Conservation (phyloP, 176 grass and related monocot species). For the Hordeum vulgare region DNA sequence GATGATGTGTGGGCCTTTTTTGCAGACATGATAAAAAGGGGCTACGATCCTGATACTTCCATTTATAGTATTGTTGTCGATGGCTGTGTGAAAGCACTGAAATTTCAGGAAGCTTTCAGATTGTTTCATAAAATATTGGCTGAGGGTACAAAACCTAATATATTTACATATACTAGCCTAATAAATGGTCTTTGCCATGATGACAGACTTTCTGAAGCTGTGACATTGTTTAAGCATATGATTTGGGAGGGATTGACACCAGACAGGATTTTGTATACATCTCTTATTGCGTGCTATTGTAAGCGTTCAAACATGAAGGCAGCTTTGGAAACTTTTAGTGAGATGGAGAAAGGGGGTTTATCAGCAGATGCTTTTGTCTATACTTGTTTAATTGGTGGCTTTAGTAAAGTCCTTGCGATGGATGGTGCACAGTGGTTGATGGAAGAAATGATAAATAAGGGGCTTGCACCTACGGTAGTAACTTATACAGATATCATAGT, state of each 20-base stretch:
- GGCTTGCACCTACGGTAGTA: conserved; percentile 43
- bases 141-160: conserved; percentile 40
- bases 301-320: conserved; percentile 50
- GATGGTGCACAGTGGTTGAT: conserved; percentile 37
- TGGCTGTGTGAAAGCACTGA: conserved; percentile 56
- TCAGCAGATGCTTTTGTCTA: conserved; percentile 58
- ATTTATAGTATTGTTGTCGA: conserved; percentile 63
- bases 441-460: conserved; percentile 49
- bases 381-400: conserved; percentile 63
- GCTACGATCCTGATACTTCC: conserved; percentile 43
- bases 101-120: conserved; percentile 43
- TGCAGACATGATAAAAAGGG: conserved; percentile 72
- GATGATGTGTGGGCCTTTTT: conserved; percentile 41
- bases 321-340: conserved; percentile 34
- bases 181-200: conserved; percentile 50
- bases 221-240: conserved; percentile 43
- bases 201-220: conserved; percentile 36
- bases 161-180: conserved; percentile 53
- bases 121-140: conserved; percentile 38
- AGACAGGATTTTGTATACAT: conserved; percentile 50
- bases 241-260: conserved; percentile 13
- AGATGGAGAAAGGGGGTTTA: conserved; percentile 41
- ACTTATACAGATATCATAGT: conserved; percentile 56
- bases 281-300: conserved; percentile 56
- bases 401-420: conserved; percentile 52